A percentile compares a stretch with the other conserved stretches of the same genome.
phyloP scores from a whole-genome alignment of 345 rosid species.

The Populus euphratica region DNA sequence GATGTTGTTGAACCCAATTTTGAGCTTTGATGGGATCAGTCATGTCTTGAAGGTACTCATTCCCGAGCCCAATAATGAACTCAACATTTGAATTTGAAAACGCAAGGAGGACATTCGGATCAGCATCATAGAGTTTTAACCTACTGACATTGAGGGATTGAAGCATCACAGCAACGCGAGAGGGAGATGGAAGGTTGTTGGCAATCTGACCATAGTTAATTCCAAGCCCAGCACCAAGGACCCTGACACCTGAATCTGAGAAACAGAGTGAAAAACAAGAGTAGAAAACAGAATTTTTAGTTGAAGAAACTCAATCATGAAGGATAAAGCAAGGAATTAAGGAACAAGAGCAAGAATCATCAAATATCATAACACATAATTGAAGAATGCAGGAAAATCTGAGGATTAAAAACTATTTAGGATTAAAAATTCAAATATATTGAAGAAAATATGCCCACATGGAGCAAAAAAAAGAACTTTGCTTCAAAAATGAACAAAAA shows the following conservation, averaged over 20 bases:
- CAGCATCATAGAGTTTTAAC: constrained; percentile 79
- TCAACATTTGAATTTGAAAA: constrained; percentile 67
- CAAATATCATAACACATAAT: background rate
- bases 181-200: constrained; percentile 75
- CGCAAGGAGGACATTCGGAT: constrained; percentile 71
- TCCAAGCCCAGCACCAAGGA: constrained; percentile 46
- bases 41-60: constrained; percentile 54
- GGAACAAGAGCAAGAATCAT: background rate
- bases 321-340: background rate
- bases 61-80: constrained; percentile 71
- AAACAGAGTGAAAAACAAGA: constrained; percentile 2
- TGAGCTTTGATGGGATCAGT: constrained; percentile 57
- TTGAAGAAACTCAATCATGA: background rate
- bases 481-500: background rate
- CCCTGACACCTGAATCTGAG: constrained; percentile 20
- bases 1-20: constrained; percentile 57
- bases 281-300: background rate
- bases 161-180: constrained; percentile 55
- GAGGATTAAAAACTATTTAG: background rate
- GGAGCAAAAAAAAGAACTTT: background rate
- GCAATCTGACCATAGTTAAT: constrained; percentile 94
- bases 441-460: background rate
- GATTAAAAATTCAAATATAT: background rate
- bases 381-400: background rate
- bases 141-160: constrained; percentile 60